A percentile compares a stretch with the other conserved stretches of the same genome.
phyloP scores from a whole-genome alignment of 1,284 basidiomycete genomes.

The Irpex lacteus region DNA sequence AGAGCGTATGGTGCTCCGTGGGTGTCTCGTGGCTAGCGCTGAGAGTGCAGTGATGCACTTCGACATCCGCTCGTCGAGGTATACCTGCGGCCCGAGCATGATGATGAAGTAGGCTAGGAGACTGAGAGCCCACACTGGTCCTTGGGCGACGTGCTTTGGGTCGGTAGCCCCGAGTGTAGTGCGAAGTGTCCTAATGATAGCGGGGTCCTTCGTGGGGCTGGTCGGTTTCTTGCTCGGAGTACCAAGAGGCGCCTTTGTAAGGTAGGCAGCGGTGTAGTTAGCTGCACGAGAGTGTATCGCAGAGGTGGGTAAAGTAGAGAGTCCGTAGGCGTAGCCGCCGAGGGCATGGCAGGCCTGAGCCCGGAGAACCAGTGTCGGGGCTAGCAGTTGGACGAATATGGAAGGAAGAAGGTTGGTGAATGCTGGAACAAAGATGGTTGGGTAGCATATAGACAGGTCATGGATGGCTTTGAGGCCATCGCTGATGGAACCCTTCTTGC shows the following conservation, averaged over 20 bases:
- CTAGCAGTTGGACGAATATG: conserved; percentile 60
- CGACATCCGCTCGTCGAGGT: conserved; percentile 42
- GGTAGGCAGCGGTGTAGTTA: conserved; percentile 39
- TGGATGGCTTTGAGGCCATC: conserved; percentile 77
- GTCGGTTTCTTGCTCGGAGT: conserved; percentile 21
- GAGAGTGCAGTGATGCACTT: conserved; percentile 49
- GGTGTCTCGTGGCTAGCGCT: conserved; percentile 52
- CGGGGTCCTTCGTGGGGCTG: conserved; percentile 38
- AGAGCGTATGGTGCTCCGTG: conserved; percentile 58
- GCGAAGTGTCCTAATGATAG: conserved; percentile 61
- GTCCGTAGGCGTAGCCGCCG: conserved; percentile 59
- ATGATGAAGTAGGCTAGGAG: conserved; percentile 59
- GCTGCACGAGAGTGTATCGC: conserved; percentile 51
- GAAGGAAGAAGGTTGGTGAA: conserved; percentile 60
- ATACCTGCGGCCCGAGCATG: conserved; percentile 55
- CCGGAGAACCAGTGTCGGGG: conserved; percentile 57
- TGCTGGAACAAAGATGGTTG: conserved; percentile 59
- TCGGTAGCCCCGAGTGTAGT: conserved; percentile 54
- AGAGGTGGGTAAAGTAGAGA: conserved; percentile 43
- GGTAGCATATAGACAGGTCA: conserved; percentile 61
- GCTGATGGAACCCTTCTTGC: conserved; percentile 74
- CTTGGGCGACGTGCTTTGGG: conserved; percentile 58
- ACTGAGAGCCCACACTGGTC: conserved; percentile 70
- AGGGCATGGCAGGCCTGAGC: conserved; percentile 71
- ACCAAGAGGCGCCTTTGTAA: conserved; percentile 35